Evolutionary conservation across 2,329 filamentous ascomycete genomes (phyloP).

Genomic region (Phialophora expanda): DNA sequence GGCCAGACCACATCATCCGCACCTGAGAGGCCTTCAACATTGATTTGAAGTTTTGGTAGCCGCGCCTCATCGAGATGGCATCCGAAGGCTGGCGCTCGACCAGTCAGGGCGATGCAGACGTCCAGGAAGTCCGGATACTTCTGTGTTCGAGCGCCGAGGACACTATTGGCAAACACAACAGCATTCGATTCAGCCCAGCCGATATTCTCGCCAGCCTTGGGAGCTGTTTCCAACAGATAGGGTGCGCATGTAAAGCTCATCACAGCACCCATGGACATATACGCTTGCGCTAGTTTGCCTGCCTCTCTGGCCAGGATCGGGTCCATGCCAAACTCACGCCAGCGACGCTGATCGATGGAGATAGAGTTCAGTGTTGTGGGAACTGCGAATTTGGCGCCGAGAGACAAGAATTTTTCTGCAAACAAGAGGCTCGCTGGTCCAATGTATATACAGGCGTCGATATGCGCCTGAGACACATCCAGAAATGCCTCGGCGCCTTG

Average conservation of each 20-base stretch:
- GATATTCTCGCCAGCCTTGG: conserved; percentile 48
- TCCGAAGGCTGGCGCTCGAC: conserved; percentile 43
- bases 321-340: conserved; percentile 48
- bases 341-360: conserved; percentile 51
- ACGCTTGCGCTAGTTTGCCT: conserved; percentile 46
- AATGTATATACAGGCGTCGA: conserved; percentile 53
- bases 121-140: conserved; percentile 57
- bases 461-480: conserved; percentile 50
- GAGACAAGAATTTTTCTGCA: conserved; percentile 44
- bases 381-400: conserved; percentile 47
- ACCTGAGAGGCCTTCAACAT: not conserved
- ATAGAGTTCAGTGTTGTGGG: conserved; percentile 53
- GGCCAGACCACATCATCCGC: conserved; percentile 49
- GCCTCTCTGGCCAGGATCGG: conserved; percentile 42
- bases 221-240: conserved; percentile 48
- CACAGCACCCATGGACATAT: conserved; percentile 49
- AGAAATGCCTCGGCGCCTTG: conserved; percentile 46
- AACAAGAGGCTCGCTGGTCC: conserved; percentile 49
- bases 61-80: conserved; percentile 42
- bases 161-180: conserved; percentile 55
- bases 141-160: conserved; percentile 52
- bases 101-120: conserved; percentile 52
- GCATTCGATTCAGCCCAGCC: conserved; percentile 56
- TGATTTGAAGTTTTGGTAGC: conserved; percentile 19
- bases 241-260: conserved; percentile 55